phyloP scores from a whole-genome alignment of 768 basidiomycete genomes.

The Albatrellus ellisii region DNA sequence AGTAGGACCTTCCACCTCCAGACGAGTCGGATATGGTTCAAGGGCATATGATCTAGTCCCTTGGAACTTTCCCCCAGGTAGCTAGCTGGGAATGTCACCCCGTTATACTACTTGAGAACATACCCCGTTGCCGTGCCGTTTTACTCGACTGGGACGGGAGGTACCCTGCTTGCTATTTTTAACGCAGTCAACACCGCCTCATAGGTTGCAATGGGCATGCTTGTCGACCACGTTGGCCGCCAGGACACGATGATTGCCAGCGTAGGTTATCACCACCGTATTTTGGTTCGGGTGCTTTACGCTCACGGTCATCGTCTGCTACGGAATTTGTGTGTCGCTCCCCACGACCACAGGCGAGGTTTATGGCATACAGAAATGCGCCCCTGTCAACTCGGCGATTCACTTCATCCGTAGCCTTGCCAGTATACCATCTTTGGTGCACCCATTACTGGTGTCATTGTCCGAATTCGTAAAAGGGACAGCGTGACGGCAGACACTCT shows the following conservation, averaged over 20 bases:
- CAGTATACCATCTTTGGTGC: slow-evolving; percentile 27
- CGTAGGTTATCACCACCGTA: slow-evolving; percentile 20
- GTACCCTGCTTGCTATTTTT: slow-evolving; percentile 27
- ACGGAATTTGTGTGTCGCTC: slow-evolving; percentile 28
- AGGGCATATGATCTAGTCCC: slow-evolving; percentile 16
- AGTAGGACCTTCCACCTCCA: slow-evolving; percentile 30
- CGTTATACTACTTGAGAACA: slow-evolving; percentile 29
- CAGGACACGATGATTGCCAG: slow-evolving; percentile 31
- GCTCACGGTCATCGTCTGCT: slow-evolving; percentile 28
- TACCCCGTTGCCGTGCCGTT: slow-evolving; percentile 27
- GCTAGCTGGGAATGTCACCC: slow-evolving; percentile 33
- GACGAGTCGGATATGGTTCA: slow-evolving; percentile 13
- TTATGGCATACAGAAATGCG: slow-evolving; percentile 30
- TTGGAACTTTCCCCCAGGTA: slow-evolving; percentile 29
- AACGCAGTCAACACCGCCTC: slow-evolving; percentile 30
- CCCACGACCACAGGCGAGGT: slow-evolving; percentile 31
- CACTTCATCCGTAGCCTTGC: slow-evolving; percentile 31
- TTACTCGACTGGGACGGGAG: slow-evolving; percentile 24
- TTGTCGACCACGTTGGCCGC: slow-evolving; percentile 29
- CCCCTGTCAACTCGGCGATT: slow-evolving; percentile 27
- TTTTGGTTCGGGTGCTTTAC: slow-evolving; percentile 29
- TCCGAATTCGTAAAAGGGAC: slow-evolving; percentile 20
- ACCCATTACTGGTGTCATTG: slow-evolving; percentile 28
- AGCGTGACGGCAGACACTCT: background rate
- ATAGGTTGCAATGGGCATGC: slow-evolving; percentile 27